Evolutionary conservation across 208 protist species (phyloP).

Genomic region (Trypanosoma mega): DNA sequence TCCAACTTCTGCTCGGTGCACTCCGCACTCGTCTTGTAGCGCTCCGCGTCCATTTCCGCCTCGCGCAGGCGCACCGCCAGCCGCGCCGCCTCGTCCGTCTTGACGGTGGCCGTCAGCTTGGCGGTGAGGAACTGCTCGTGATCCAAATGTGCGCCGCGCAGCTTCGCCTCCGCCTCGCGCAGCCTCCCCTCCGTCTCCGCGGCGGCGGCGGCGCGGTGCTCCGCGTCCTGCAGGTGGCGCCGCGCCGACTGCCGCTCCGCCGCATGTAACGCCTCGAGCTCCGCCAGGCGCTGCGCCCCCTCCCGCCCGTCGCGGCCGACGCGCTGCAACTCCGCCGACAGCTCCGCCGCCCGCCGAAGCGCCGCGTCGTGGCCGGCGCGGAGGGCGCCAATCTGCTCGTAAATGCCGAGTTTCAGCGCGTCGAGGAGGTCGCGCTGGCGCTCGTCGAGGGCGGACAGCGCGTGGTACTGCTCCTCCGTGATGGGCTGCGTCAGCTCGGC

Average conservation of each 20-base stretch:
- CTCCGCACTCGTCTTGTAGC: constrained; percentile 75
- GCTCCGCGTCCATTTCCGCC: constrained; percentile 71
- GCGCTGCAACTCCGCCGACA: constrained; percentile 37
- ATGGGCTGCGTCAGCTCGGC: constrained; percentile 73
- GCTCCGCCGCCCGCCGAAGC: constrained; percentile 52
- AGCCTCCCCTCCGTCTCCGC: constrained; percentile 69
- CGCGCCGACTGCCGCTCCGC: constrained; percentile 35
- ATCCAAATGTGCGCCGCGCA: constrained; percentile 51
- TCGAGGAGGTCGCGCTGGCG: constrained; percentile 74
- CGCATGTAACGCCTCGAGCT: constrained; percentile 39
- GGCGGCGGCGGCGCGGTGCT: constrained; percentile 42
- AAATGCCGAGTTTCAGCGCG: constrained; percentile 82
- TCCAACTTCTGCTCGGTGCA: constrained; percentile 89
- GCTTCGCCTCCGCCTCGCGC: constrained; percentile 49
- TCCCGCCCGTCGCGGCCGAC: constrained; percentile 56
- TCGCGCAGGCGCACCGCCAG: constrained; percentile 76
- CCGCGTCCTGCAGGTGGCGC: constrained; percentile 31
- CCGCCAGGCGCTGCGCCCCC: constrained; percentile 51
- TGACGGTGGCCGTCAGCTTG: constrained; percentile 75
- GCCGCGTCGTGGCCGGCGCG: constrained; percentile 54
- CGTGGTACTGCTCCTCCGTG: constrained; percentile 71
- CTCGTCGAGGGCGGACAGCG: constrained; percentile 65
- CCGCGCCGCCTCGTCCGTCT: constrained; percentile 82
- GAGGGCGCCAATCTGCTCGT: constrained; percentile 65
- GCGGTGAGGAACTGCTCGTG: constrained; percentile 85